Percentiles rank a stretch among this genome's conserved stretches.
Evolutionary conservation across 192 early-diverging fungal genomes (phyloP).

Genomic region (Lunasporangiospora selenospora): DNA sequence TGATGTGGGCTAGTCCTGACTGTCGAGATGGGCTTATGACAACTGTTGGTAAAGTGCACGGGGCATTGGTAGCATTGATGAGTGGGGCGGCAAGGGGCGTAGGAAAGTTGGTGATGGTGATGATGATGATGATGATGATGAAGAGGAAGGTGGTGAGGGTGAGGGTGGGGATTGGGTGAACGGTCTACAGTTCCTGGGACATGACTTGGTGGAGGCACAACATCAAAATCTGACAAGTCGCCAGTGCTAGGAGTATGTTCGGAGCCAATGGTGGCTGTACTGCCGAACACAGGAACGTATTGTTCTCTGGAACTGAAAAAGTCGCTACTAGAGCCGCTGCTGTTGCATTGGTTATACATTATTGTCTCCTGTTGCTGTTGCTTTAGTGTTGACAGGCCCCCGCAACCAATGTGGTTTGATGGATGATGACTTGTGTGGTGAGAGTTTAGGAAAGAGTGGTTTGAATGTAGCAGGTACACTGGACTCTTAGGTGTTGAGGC

Average conservation of each 20-base stretch:
- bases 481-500: not conserved
- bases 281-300: not conserved
- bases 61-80: too few relatives aligned
- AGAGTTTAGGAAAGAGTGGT: conserved; percentile 10
- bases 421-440: not conserved
- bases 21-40: not conserved
- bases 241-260: conserved; percentile 15
- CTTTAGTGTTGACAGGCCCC: not conserved
- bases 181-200: conserved; percentile 13
- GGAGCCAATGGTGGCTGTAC: conserved; percentile 5
- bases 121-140: conserved; percentile 3
- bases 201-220: not conserved
- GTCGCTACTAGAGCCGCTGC: not conserved
- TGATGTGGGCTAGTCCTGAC: conserved; percentile 14
- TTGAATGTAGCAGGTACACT: conserved; percentile 3
- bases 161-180: conserved; percentile 2
- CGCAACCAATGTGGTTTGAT: not conserved
- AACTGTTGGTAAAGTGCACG: not conserved
- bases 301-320: not conserved
- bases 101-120: too few relatives aligned
- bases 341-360: not conserved
- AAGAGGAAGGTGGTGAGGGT: not conserved
- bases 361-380: not conserved
- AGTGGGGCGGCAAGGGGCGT: too few relatives aligned
- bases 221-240: conserved; percentile 15